Conservation (phyloP, 768 basidiomycete genomes). For the Naganishia vishniacii region DNA sequence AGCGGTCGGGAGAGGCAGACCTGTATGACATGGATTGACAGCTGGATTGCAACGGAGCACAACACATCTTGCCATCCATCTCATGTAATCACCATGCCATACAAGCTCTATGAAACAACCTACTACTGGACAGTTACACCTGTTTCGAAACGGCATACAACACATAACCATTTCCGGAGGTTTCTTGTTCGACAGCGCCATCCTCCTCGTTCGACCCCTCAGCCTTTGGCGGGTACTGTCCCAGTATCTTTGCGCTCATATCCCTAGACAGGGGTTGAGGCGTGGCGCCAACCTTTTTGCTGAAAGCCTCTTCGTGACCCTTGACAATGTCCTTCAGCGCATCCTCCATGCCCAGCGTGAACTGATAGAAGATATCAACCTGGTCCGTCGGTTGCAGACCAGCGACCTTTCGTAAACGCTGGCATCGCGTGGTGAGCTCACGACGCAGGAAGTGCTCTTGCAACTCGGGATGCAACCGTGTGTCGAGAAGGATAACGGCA, state of each 20-base stretch:
- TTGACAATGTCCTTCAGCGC: constrained; percentile 59
- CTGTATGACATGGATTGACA: too few relatives aligned
- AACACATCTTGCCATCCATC: too few relatives aligned
- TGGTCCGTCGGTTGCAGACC: constrained; percentile 93
- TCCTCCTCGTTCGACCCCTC: constrained; percentile 10
- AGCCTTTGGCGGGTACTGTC: constrained; percentile 63
- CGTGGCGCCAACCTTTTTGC: constrained; percentile 66
- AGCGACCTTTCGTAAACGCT: constrained; percentile 91
- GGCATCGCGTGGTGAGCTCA: constrained; percentile 84
- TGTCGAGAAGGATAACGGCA: constrained; percentile 87
- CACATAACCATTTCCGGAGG: constrained; percentile 1
- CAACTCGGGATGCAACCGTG: constrained; percentile 77
- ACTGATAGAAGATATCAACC: constrained; percentile 76
- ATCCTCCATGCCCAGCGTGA: constrained; percentile 63
- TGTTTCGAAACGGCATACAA: constrained; percentile 17
- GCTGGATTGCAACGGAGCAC: too few relatives aligned
- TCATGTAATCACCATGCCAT: background rate
- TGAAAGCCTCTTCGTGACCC: constrained; percentile 64
- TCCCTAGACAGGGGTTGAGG: constrained; percentile 58
- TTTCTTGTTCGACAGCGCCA: background rate
- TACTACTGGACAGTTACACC: background rate
- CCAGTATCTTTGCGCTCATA: constrained; percentile 55
- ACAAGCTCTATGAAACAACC: background rate
- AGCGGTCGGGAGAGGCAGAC: too few relatives aligned
- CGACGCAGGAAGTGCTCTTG: constrained; percentile 81